A percentile compares a stretch with the other conserved stretches of the same genome.
phyloP scores from a whole-genome alignment of 805 yeast species.

The Blastobotrys peoriensis region DNA sequence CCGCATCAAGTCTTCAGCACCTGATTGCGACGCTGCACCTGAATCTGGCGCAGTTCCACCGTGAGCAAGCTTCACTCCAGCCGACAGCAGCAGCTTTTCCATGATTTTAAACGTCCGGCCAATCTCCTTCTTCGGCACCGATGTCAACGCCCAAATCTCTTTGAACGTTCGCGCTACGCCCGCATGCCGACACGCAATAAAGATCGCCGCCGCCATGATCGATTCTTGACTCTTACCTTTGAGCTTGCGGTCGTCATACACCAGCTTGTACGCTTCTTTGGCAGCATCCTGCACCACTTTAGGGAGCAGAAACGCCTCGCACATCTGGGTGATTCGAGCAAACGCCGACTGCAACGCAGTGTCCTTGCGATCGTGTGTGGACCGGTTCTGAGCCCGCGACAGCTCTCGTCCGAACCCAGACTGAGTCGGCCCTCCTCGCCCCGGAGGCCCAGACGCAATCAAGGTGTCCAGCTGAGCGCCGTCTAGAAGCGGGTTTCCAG shows the following conservation, averaged over 20 bases:
- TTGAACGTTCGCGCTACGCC: slow-evolving; percentile 90
- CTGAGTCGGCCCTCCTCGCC: slow-evolving; percentile 26
- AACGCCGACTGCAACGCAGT: slow-evolving; percentile 84
- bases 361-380: slow-evolving; percentile 81
- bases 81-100: slow-evolving; percentile 50
- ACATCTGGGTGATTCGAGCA: slow-evolving; percentile 87
- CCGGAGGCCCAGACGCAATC: slow-evolving; percentile 82
- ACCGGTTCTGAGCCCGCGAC: slow-evolving; percentile 81
- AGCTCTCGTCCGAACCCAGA: slow-evolving; percentile 83
- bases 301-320: slow-evolving; percentile 94
- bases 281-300: slow-evolving; percentile 96
- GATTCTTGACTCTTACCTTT: slow-evolving; percentile 90
- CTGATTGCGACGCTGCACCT: slow-evolving; percentile 71
- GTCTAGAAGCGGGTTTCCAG: slow-evolving; percentile 85
- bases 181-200: slow-evolving; percentile 91
- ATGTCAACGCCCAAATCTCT: slow-evolving; percentile 92
- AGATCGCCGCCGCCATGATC: slow-evolving; percentile 93
- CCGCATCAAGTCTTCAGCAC: slow-evolving; percentile 90
- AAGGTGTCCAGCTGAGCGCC: slow-evolving; percentile 88
- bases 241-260: slow-evolving; percentile 77
- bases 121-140: slow-evolving; percentile 90
- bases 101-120: slow-evolving; percentile 86
- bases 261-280: slow-evolving; percentile 89
- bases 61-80: slow-evolving; percentile 33
- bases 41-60: slow-evolving; percentile 32